Evolutionary conservation across 345 rosid species (phyloP).

Genomic region (Arabis hirsuta): DNA sequence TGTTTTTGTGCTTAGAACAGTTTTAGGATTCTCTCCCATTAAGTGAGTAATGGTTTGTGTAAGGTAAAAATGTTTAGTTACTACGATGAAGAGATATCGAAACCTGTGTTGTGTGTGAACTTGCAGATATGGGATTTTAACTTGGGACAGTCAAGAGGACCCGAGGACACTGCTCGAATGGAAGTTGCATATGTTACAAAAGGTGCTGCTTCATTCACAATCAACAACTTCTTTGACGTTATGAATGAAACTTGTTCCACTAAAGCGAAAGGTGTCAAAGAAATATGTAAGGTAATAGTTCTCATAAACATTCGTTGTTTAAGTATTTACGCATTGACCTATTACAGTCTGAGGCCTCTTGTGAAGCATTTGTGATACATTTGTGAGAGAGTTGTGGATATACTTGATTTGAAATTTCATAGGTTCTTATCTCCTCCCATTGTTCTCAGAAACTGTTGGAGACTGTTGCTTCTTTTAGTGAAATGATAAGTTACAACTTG

Average conservation of each 20-base stretch:
- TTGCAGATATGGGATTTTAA: conserved; percentile 94
- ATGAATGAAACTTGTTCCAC: conserved; percentile 53
- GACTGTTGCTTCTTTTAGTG: not conserved
- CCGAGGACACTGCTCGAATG: conserved; percentile 50
- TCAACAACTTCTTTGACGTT: conserved; percentile 55
- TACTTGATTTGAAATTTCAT: not conserved
- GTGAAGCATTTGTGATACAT: not conserved
- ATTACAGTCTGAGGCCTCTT: not conserved
- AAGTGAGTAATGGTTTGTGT: not conserved
- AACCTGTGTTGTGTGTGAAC: not conserved
- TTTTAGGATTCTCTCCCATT: conserved; percentile 12
- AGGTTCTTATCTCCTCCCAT: not conserved
- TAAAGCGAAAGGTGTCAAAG: conserved; percentile 48
- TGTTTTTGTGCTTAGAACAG: conserved; percentile 9
- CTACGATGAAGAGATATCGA: not conserved
- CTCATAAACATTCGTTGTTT: not conserved
- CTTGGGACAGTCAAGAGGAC: conserved; percentile 59
- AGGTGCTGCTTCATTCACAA: conserved; percentile 50
- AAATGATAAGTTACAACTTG: not conserved
- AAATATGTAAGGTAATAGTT: conserved; percentile 45
- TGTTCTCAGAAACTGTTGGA: not conserved
- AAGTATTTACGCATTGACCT: not conserved
- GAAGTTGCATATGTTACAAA: conserved; percentile 52
- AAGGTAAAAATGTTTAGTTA: conserved; percentile 3
- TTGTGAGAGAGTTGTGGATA: not conserved